Percentiles rank a stretch among this genome's conserved stretches.
Evolutionary conservation across 176 grass and related monocot genomes (phyloP).

Genomic region (bread wheat (Triticum aestivum)): DNA sequence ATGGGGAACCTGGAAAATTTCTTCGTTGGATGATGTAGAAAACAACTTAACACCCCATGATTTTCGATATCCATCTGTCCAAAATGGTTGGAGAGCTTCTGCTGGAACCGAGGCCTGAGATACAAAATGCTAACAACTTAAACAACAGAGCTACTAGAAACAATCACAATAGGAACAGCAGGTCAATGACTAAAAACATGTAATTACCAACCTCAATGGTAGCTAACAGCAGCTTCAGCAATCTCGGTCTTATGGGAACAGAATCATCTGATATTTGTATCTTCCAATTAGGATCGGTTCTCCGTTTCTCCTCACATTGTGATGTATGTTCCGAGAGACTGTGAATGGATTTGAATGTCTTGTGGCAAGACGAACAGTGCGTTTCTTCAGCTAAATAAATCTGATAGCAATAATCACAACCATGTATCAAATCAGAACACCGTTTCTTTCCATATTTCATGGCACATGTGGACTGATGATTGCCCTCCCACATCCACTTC

Average conservation of each 20-base stretch:
- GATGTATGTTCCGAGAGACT: slow-evolving; percentile 61
- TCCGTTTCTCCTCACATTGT: slow-evolving; percentile 67
- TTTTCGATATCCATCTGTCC: slow-evolving; percentile 79
- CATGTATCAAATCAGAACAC: slow-evolving; percentile 52
- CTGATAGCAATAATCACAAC: slow-evolving; percentile 66
- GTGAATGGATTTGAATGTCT: slow-evolving; percentile 66
- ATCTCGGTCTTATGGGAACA: slow-evolving; percentile 64
- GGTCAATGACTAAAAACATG: slow-evolving; percentile 10
- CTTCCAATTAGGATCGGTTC: slow-evolving; percentile 58
- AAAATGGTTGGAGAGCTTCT: slow-evolving; percentile 70
- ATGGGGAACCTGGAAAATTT: slow-evolving; percentile 59
- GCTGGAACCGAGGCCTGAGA: slow-evolving; percentile 75
- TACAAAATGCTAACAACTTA: slow-evolving; percentile 27
- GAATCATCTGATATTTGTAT: slow-evolving; percentile 50
- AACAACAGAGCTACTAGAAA: slow-evolving; percentile 17
- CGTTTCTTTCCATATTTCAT: slow-evolving; percentile 69
- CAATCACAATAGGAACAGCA: slow-evolving; percentile 31
- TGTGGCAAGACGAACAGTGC: slow-evolving; percentile 84
- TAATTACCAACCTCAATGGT: slow-evolving; percentile 59
- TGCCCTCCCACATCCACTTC: slow-evolving; percentile 84
- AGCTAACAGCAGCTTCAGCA: slow-evolving; percentile 70
- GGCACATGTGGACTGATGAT: slow-evolving; percentile 40
- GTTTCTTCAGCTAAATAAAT: slow-evolving; percentile 73
- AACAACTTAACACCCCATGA: slow-evolving; percentile 80
- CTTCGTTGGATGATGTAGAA: slow-evolving; percentile 56